phyloP scores from a whole-genome alignment of 768 basidiomycete species.

The Termitomyces bulborhizus region DNA sequence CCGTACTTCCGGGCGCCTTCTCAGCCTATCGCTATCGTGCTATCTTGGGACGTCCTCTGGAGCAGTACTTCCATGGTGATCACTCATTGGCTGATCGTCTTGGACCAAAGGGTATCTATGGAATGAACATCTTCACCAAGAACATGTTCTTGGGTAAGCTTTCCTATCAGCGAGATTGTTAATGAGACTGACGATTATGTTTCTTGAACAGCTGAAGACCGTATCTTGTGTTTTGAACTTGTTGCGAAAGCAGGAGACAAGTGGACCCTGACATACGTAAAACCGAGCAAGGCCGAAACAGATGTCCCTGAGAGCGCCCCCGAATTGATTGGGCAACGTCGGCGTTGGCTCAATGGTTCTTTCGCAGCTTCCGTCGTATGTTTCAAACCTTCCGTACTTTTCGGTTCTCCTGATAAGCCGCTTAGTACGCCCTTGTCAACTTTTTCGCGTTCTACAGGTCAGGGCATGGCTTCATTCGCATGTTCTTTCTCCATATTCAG shows the following conservation, averaged over 20 bases:
- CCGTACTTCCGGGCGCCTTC: slow-evolving; percentile 94
- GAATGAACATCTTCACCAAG: slow-evolving; percentile 97
- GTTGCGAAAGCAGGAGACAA: slow-evolving; percentile 83
- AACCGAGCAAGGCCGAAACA: slow-evolving; percentile 93
- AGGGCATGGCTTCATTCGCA: slow-evolving; percentile 81
- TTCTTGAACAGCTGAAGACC: slow-evolving; percentile 83
- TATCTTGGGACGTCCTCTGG: slow-evolving; percentile 82
- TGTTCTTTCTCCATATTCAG: slow-evolving; percentile 97
- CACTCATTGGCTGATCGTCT: slow-evolving; percentile 87
- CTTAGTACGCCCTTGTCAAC: slow-evolving; percentile 87
- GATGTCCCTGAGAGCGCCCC: slow-evolving; percentile 93
- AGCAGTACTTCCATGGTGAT: slow-evolving; percentile 86
- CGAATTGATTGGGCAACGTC: slow-evolving; percentile 91
- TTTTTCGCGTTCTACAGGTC: slow-evolving; percentile 88
- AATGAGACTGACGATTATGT: not conserved
- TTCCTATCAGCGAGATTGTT: not conserved
- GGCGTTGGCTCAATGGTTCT: slow-evolving; percentile 95
- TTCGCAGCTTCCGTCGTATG: slow-evolving; percentile 87
- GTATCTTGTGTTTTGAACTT: slow-evolving; percentile 95
- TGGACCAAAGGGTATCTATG: slow-evolving; percentile 89
- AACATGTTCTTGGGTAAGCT: slow-evolving; percentile 53
- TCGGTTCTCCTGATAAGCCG: not conserved
- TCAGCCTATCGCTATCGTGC: slow-evolving; percentile 94
- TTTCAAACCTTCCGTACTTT: slow-evolving; percentile 9
- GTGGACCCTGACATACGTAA: slow-evolving; percentile 89